Percentiles rank a stretch among this genome's conserved stretches.
These are phyloP conservation scores for Dioszegia hungarica DNA, from an alignment of 768 basidiomycete genomes.

Conservation along the genomic window DNA sequence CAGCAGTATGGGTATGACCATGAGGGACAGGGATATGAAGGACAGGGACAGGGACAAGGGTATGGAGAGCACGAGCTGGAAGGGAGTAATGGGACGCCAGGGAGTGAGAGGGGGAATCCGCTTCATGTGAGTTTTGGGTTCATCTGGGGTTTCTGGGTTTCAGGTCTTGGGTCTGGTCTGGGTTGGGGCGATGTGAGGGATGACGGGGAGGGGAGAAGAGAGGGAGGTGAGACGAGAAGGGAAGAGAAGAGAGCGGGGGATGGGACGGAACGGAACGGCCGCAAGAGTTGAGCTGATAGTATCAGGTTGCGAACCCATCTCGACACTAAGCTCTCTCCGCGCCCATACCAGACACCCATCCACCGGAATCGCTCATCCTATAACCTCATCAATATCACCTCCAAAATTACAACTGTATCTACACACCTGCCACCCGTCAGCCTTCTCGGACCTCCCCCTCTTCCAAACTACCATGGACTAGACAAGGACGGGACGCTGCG, in stretches of 20 bases:
- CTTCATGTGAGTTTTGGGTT: conserved; percentile 34
- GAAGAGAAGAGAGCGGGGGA: too few relatives aligned
- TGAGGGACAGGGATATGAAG: background rate
- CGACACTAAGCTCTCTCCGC: conserved; percentile 11
- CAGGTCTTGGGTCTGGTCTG: too few relatives aligned
- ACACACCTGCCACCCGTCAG: too few relatives aligned
- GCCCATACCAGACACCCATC: background rate
- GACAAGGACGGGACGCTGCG: too few relatives aligned
- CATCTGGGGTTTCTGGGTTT: too few relatives aligned
- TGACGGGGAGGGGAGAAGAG: background rate
- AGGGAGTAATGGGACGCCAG: conserved; percentile 32
- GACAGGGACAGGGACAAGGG: background rate
- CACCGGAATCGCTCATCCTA: background rate
- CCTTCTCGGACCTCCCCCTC: too few relatives aligned
- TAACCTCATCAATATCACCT: background rate
- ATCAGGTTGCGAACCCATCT: conserved; percentile 33
- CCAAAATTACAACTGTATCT: too few relatives aligned
- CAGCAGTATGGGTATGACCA: background rate
- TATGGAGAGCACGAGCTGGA: conserved; percentile 8
- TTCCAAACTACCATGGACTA: too few relatives aligned
- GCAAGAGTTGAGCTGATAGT: conserved; percentile 8
- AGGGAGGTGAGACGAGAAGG: background rate
- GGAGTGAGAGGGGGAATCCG: conserved; percentile 28
- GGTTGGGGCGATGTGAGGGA: background rate
- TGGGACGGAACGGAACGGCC: background rate